Base-by-base conservation (phyloP, 2,329 filamentous ascomycete species). In the Pseudogymnoascus sp. region DNA sequence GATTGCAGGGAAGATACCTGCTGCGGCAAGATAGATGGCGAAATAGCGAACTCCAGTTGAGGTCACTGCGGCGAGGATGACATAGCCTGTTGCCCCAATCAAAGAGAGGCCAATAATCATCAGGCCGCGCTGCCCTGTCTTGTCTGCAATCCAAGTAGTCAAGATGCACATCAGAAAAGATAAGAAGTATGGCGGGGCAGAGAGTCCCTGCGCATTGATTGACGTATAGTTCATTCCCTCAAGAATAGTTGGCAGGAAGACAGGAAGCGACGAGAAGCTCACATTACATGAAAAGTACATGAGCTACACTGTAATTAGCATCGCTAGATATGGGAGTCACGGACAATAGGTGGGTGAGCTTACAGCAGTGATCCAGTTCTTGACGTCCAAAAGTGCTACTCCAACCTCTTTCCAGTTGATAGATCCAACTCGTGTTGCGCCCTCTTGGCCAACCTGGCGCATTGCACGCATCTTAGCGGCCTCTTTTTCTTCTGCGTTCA, bases 201-300 rank as follows among this genome's bases (percentile, higher is more conserved):
- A 87, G 10, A 92, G 79, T 0, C 87, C 88, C 73, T 92, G 88
- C 0, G 88, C 85, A 63, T 85, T 78, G 64, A 90, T 80, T 12
- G 80, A 76, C 0, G 80, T 82, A 73, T 87, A 90, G 8, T 88
- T 87, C 84, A 91, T 88, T 61, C 82, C 77, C 58, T 78, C 74
- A 12, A 88, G 75, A 65, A 88, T 85, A 1, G 83, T 81, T 0
- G 85, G 85, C 1, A 88, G 76, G 67, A 87, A 88, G 1, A 87
- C 83, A 0, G 86, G 83, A 3, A 88, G 76, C 1, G 82, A 85
- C 5, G 82, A 82, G 72, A 86, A 89, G 52, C 84, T 85, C 63
- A 88, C 84, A 71, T 84, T 85, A 75, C 79, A 82, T 67, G 77
- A 80, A 68, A 83, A 85, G 69, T 84, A 84, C 78, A 84, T 84